Evolutionary conservation across 2,329 filamentous ascomycete species (phyloP).

Genomic region (Alternaria ventricosa): DNA sequence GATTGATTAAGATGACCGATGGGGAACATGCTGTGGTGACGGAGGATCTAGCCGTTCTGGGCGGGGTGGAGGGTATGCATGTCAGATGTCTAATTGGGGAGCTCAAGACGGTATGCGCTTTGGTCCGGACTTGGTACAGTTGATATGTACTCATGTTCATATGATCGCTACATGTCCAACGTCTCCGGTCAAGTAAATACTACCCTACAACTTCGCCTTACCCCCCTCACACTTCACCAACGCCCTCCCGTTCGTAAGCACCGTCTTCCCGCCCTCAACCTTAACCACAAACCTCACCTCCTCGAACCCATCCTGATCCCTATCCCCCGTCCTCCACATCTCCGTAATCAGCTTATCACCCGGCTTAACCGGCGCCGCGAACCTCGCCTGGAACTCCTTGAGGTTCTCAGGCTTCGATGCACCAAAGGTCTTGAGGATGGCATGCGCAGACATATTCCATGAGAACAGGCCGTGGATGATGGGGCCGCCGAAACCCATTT

Average conservation of each 20-base stretch:
- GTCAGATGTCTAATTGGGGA: not conserved
- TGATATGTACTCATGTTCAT: not conserved
- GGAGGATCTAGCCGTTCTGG: slow-evolving; percentile 28
- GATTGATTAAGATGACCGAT: slow-evolving; percentile 9
- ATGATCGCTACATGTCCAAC: not conserved
- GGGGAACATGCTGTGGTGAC: not conserved
- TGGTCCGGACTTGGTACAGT: not conserved
- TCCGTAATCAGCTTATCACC: slow-evolving; percentile 82
- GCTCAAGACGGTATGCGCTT: not conserved
- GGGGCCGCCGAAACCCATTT: slow-evolving; percentile 89
- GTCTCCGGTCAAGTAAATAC: not conserved
- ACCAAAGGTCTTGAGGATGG: slow-evolving; percentile 74
- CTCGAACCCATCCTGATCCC: slow-evolving; percentile 70
- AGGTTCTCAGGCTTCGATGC: slow-evolving; percentile 80
- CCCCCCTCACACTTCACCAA: slow-evolving; percentile 69
- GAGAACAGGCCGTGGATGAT: slow-evolving; percentile 91
- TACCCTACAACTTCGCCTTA: slow-evolving; percentile 47
- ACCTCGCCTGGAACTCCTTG: slow-evolving; percentile 87
- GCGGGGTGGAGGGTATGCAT: slow-evolving; percentile 6
- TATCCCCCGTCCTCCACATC: slow-evolving; percentile 78
- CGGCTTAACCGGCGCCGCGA: slow-evolving; percentile 82
- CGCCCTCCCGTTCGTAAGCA: slow-evolving; percentile 84
- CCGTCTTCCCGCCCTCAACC: slow-evolving; percentile 82
- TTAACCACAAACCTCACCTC: slow-evolving; percentile 82
- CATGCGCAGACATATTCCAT: slow-evolving; percentile 81